Evolutionary conservation across 2,329 filamentous ascomycete genomes (phyloP).

Genomic region (Arthrobotrys sinensis): DNA sequence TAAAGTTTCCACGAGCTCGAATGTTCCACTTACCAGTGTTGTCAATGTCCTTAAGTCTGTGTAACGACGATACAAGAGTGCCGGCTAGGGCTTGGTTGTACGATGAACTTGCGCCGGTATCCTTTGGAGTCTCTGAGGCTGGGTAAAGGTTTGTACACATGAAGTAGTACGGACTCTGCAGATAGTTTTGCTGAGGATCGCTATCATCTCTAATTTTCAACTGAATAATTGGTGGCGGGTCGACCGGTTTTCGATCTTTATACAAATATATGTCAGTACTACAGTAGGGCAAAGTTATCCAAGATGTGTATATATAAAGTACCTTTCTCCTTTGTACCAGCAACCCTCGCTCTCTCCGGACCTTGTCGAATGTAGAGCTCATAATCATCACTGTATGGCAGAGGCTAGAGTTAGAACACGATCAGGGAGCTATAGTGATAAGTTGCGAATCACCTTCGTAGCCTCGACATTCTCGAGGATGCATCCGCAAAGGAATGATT

Average conservation of each 20-base stretch:
- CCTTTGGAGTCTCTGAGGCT: slow-evolving; percentile 69
- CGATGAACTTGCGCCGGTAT: slow-evolving; percentile 64
- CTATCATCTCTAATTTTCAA: slow-evolving; percentile 72
- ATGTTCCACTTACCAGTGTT: slow-evolving; percentile 69
- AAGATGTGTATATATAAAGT: slow-evolving; percentile 62
- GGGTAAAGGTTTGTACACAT: slow-evolving; percentile 74
- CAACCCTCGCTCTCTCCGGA: slow-evolving; percentile 77
- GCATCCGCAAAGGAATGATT: slow-evolving; percentile 64
- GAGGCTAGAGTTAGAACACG: slow-evolving; percentile 25
- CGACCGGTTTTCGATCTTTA: slow-evolving; percentile 85
- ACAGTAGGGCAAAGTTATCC: slow-evolving; percentile 18
- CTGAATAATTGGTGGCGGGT: slow-evolving; percentile 88
- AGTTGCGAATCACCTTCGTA: slow-evolving; percentile 61
- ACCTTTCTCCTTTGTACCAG: slow-evolving; percentile 83
- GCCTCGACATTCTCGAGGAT: slow-evolving; percentile 65
- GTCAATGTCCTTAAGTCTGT: slow-evolving; percentile 83
- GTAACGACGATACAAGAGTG: slow-evolving; percentile 83
- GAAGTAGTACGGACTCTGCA: slow-evolving; percentile 78
- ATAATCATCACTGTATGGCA: slow-evolving; percentile 71
- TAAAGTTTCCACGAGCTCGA: not conserved
- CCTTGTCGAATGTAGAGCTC: slow-evolving; percentile 76
- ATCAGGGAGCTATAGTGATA: slow-evolving; percentile 6
- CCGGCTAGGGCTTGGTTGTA: slow-evolving; percentile 74
- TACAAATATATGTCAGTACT: not conserved
- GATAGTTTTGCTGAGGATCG: slow-evolving; percentile 75